These are phyloP conservation scores for Wallacemonas sp. DNA, from an alignment of 208 protist genomes.

Conservation along the genomic window DNA sequence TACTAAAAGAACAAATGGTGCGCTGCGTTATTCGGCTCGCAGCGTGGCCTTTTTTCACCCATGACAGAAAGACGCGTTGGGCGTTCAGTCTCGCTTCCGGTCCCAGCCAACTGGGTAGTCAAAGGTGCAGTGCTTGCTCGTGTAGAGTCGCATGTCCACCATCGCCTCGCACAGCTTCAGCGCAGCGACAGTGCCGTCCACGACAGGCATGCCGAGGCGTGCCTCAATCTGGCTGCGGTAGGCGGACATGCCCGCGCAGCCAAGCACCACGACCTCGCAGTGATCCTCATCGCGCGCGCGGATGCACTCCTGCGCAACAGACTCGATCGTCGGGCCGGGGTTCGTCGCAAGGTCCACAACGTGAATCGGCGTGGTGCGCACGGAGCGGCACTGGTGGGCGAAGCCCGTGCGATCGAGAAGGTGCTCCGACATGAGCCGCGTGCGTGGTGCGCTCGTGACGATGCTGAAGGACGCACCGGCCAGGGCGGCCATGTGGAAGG, in stretches of 20 bases:
- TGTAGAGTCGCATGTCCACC: constrained; percentile 13
- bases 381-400: constrained; percentile 10
- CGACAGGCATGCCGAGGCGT: constrained; percentile 7
- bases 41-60: background rate
- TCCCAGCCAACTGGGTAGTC: constrained; percentile 10
- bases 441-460: constrained; percentile 14
- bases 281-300: constrained; percentile 8
- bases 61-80: too few species aligned
- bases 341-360: constrained; percentile 7
- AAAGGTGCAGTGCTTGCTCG: constrained; percentile 14
- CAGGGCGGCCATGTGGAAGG: constrained; percentile 10
- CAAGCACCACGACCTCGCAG: constrained; percentile 13
- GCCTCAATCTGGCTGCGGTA: constrained; percentile 9
- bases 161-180: constrained; percentile 12
- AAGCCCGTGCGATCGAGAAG: constrained; percentile 10
- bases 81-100: background rate
- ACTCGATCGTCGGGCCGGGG: constrained; percentile 10
- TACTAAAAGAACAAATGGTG: background rate
- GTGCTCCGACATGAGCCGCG: constrained; percentile 11
- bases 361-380: constrained; percentile 12
- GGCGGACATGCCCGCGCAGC: constrained; percentile 11
- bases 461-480: constrained; percentile 10
- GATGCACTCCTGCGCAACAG: constrained; percentile 8
- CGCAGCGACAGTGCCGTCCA: constrained; percentile 6
- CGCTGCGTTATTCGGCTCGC: background rate